Conservation (phyloP, 371 early-diverging fungal species). For the Saksenaea vasiformis region DNA sequence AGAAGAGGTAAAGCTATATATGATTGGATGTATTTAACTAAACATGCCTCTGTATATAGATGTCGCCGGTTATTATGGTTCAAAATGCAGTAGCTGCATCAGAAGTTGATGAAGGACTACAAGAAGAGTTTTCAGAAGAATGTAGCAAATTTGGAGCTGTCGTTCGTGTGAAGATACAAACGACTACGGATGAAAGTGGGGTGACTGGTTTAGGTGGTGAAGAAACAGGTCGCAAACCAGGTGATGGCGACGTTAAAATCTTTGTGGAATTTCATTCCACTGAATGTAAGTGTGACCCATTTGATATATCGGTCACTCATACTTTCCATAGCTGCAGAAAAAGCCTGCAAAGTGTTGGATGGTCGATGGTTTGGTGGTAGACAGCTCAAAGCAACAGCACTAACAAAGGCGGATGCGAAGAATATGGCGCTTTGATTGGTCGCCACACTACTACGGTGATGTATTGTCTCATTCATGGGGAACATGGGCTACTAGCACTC, state of each 20-base stretch:
- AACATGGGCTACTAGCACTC: neutral
- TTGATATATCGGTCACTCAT: neutral
- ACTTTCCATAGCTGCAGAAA: conserved; percentile 47
- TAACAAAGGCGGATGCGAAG: neutral
- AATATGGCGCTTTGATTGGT: neutral
- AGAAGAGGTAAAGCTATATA: conserved; percentile 19
- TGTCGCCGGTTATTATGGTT: conserved; percentile 56
- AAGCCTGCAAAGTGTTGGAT: conserved; percentile 59
- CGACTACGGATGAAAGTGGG: conserved; percentile 21
- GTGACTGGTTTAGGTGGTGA: conserved; percentile 24
- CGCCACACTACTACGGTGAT: neutral
- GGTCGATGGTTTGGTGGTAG: conserved; percentile 78
- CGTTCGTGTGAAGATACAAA: conserved; percentile 53
- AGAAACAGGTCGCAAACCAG: conserved; percentile 16
- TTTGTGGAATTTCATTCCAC: conserved; percentile 63
- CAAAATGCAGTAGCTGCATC: conserved; percentile 57
- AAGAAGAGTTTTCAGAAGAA: conserved; percentile 71
- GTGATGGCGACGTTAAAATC: conserved; percentile 49
- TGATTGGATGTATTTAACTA: neutral
- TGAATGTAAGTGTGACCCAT: conserved; percentile 26
- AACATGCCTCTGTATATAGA: conserved; percentile 6
- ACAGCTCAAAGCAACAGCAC: conserved; percentile 48
- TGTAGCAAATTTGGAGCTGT: conserved; percentile 70
- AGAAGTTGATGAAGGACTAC: conserved; percentile 71
- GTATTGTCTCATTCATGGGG: neutral